Evolutionary conservation across 164 flowering plant genomes (phyloP), one percentile per base, ranked within the genome.

Genomic region (Houttuynia cordata): DNA sequence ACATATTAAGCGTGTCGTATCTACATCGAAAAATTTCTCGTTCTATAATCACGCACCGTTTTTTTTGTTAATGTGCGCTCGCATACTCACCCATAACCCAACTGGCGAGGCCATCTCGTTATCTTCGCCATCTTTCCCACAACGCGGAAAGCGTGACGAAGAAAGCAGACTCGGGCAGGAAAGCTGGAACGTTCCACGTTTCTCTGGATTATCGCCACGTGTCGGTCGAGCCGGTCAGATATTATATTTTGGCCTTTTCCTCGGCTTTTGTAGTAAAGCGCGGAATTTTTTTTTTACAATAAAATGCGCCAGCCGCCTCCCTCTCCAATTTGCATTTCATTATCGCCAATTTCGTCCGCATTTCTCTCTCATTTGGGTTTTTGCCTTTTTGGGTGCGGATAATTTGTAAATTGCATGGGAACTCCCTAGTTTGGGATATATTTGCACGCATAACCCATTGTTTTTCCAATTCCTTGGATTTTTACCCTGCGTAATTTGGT

Each of bases 221-320:
- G 23, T 19, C 55, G 55, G 55, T 52, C 55, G 23, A n/a, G n/a
- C n/a, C 39, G 40, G 39, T 56, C 34, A 56, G 58, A 24, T 25
- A 22, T 56, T 56, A 22, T 56, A n/a, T n/a, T n/a, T n/a, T n/a
- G n/a, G n/a, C n/a, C 37, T 30, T 30, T 56, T 13, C 17, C 34
- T 22, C 30, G 10, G n/a, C n/a, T n/a, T n/a, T n/a, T n/a, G n/a
- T n/a, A 56, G 37, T 25, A 19, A 17, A 24, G 34, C 15, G 39
- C 58, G 39, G 55, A 52, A 52, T 52, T 19, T 52, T 52, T 52
- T 52, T 22, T n/a, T n/a, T n/a, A n/a, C n/a, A n/a, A n/a, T n/a
- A n/a, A n/a, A n/a, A n/a, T n/a, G n/a, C 22, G 1, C 55, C 21
- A 21, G 55, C 55, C 55, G 55, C 23, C 55, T 7, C 55, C 55